Base-by-base conservation (phyloP, 2,329 filamentous ascomycete species). In the Colletotrichum tofieldiae region DNA sequence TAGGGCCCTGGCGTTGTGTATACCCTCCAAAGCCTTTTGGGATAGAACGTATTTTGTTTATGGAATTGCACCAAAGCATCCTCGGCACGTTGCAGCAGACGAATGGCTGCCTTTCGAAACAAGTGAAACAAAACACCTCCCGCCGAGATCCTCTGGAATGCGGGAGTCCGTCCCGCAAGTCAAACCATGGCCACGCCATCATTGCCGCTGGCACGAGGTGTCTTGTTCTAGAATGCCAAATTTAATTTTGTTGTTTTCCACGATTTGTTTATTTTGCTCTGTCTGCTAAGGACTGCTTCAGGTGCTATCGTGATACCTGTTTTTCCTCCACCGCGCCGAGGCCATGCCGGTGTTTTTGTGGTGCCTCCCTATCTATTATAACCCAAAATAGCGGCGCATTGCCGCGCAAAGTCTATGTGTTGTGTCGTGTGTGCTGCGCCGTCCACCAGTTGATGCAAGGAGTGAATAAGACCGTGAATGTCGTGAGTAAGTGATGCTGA, bases 391-490 rank as follows among this genome's bases (percentile, higher is more conserved):
- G 23, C 11, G 23, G 65, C 65, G 39, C 54, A 47, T 72, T 60
- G 59, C 65, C 47, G 69, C 65, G 65, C 65, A 35, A 12, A 60
- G 41, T 72, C 69, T 72, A 69, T 70, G 45, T 69, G 35, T 51
- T 26, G 23, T 26, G 54, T 67, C 32, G 35, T 41, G 54, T 67
- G 43, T 68, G 52, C 37, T 64, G 23, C 47, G 52, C 26, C 47
- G 49, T 61, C 54, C 61, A 71, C 56, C 67, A 71, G 49, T 71
- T 65, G 52, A 73, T 73, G 67, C 71, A 71, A 73, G 49, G 71
- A 73, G 71, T 71, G 71, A 67, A 73, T 71, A 54, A 71, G 61
- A 71, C 71, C 67, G 71, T 61, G 49, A 69, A 67, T 71, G 67
- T 73, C 71, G 61, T 73, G 67, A 71, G 62, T 71, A 56, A 71